phyloP scores from a whole-genome alignment of 2,329 filamentous ascomycete species.

The Alternaria metachromatica region DNA sequence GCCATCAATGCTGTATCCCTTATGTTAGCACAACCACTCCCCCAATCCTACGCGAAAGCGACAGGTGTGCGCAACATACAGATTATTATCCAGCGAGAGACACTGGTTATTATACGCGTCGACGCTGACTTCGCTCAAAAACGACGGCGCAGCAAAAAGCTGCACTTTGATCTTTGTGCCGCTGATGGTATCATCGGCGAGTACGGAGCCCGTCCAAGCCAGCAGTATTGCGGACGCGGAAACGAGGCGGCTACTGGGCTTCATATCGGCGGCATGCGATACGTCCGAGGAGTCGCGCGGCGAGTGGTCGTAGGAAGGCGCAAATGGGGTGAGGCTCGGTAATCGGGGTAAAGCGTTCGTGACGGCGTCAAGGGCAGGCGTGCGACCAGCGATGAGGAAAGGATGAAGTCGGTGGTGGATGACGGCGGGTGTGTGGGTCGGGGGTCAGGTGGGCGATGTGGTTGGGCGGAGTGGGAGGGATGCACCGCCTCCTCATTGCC shows the following conservation, averaged over 20 bases:
- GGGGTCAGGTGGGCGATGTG: neutral
- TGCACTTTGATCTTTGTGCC: conserved; percentile 42
- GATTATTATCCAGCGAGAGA: conserved; percentile 41
- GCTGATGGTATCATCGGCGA: conserved; percentile 28
- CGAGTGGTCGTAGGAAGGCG: too few species aligned
- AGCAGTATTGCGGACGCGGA: conserved; percentile 6
- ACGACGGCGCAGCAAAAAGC: conserved; percentile 42
- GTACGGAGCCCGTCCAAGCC: conserved; percentile 5
- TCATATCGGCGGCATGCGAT: conserved; percentile 15
- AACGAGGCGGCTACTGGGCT: conserved; percentile 9
- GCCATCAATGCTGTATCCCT: conserved; percentile 40
- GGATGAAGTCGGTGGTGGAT: neutral
- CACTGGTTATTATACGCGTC: conserved; percentile 41
- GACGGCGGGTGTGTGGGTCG: neutral
- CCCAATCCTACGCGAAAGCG: neutral
- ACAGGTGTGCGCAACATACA: conserved; percentile 25
- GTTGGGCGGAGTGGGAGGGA: neutral
- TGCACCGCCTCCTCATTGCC: neutral
- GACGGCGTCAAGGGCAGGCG: neutral
- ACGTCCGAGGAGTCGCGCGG: neutral
- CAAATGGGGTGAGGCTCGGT: too few species aligned
- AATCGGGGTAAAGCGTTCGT: neutral
- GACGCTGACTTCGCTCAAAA: conserved; percentile 39
- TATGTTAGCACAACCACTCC: neutral
- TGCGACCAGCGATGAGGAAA: neutral